These are phyloP conservation scores for Discostella stelligera DNA, from an alignment of 352 stramenopile genomes.

Conservation along the genomic window DNA sequence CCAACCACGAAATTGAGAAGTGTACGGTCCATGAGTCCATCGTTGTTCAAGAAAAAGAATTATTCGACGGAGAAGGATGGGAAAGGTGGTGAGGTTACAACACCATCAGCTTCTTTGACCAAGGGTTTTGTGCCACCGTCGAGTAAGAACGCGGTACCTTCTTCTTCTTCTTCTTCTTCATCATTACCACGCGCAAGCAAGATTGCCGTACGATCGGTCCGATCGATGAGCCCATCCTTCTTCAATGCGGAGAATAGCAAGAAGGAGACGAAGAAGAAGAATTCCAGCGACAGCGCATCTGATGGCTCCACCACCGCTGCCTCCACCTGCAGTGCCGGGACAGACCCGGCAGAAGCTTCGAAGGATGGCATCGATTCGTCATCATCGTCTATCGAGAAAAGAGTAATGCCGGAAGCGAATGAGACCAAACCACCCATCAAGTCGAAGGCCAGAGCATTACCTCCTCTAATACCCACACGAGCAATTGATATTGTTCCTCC, in stretches of 20 bases:
- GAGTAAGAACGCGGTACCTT: background rate
- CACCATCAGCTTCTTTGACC: background rate
- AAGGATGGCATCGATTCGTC: background rate
- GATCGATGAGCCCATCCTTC: slow-evolving; percentile 18
- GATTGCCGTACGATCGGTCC: background rate
- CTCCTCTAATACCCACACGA: slow-evolving; percentile 16
- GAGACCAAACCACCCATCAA: background rate
- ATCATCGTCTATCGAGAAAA: background rate
- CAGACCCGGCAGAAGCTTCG: background rate
- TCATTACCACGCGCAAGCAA: background rate
- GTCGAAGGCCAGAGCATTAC: slow-evolving; percentile 2
- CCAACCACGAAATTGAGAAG: background rate
- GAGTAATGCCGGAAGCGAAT: background rate
- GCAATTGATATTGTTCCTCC: background rate
- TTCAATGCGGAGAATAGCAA: background rate
- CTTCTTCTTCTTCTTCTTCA: background rate
- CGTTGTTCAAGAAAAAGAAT: slow-evolving; percentile 20
- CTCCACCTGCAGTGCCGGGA: background rate
- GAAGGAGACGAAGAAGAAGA: background rate
- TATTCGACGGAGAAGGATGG: background rate
- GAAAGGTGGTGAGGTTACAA: background rate
- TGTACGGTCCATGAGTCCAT: slow-evolving; percentile 11
- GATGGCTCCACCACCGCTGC: slow-evolving; percentile 11
- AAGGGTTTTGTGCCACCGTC: background rate
- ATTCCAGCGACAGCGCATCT: background rate